Conservation (phyloP, 2,329 filamentous ascomycete species). For the Apiospora saccharicola region DNA sequence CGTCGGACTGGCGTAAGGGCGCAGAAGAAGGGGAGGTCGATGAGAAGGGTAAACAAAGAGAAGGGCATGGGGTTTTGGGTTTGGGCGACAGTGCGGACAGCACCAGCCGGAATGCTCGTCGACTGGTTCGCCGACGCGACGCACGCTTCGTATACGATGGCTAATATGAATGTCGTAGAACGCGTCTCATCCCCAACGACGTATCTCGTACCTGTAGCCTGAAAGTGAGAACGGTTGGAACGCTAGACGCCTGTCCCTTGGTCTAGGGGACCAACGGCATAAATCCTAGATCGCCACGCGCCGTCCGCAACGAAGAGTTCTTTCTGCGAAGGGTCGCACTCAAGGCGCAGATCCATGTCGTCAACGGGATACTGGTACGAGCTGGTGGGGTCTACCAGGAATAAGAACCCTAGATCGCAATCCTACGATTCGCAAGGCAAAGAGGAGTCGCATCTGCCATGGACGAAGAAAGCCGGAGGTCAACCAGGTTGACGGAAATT, state of each 20-base stretch:
- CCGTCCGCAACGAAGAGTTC: background rate
- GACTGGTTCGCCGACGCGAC: background rate
- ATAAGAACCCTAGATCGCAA: constrained; percentile 9
- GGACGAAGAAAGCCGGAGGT: background rate
- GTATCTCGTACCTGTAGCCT: background rate
- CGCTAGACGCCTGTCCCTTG: background rate
- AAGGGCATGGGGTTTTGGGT: background rate
- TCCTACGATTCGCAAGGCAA: background rate
- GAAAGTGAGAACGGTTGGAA: background rate
- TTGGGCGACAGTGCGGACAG: background rate
- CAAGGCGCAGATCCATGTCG: constrained; percentile 1
- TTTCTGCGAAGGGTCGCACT: background rate
- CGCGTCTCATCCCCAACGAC: background rate
- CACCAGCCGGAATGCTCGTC: background rate
- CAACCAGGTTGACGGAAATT: constrained; percentile 17
- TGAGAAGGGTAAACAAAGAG: background rate
- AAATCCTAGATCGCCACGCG: background rate
- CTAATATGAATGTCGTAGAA: background rate
- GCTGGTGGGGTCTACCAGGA: constrained; percentile 10
- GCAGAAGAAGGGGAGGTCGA: too few species aligned
- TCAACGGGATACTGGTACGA: background rate
- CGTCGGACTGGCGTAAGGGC: background rate
- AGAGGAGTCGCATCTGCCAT: background rate
- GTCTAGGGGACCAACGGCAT: background rate
- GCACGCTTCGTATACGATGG: background rate